Evolutionary conservation across 2,329 filamentous ascomycete genomes (phyloP).

Genomic region (Sordariomycetes sp.): DNA sequence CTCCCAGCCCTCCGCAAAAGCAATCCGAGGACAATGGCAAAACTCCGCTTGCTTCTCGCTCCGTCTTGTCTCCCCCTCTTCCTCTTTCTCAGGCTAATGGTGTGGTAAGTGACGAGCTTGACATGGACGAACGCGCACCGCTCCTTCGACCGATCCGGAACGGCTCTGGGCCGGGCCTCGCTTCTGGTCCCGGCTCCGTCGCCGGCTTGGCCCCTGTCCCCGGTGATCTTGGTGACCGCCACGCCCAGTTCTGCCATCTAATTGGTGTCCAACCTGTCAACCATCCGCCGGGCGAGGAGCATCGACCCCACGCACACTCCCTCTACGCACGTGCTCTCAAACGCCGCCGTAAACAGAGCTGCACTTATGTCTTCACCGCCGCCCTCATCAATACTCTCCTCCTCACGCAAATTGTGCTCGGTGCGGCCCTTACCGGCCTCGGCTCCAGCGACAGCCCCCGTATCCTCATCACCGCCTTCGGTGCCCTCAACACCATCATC

Average conservation of each 20-base stretch:
- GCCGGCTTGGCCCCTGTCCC: no score
- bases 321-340: slow-evolving; percentile 10
- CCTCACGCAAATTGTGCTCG: slow-evolving; percentile 11
- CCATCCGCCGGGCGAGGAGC: slow-evolving; percentile 6
- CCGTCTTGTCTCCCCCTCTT: no score
- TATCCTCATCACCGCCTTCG: slow-evolving; percentile 11
- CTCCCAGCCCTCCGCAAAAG: no score
- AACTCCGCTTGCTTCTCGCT: no score
- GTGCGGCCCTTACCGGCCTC: slow-evolving; percentile 12
- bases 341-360: slow-evolving; percentile 7
- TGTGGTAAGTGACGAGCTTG: no score
- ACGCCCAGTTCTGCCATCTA: slow-evolving; percentile 11
- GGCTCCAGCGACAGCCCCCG: slow-evolving; percentile 10
- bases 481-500: slow-evolving; percentile 13
- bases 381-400: slow-evolving; percentile 11
- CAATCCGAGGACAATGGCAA: no score
- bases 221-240: no score
- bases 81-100: no score
- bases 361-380: slow-evolving; percentile 10
- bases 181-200: no score
- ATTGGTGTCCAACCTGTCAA: slow-evolving; percentile 9
- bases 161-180: no score
- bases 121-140: no score
- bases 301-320: slow-evolving; percentile 9
- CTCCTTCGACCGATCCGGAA: no score